Conservation (phyloP, 225 moss, liverwort and hornwort genomes). For the Pseudisothecium myosuroides region DNA sequence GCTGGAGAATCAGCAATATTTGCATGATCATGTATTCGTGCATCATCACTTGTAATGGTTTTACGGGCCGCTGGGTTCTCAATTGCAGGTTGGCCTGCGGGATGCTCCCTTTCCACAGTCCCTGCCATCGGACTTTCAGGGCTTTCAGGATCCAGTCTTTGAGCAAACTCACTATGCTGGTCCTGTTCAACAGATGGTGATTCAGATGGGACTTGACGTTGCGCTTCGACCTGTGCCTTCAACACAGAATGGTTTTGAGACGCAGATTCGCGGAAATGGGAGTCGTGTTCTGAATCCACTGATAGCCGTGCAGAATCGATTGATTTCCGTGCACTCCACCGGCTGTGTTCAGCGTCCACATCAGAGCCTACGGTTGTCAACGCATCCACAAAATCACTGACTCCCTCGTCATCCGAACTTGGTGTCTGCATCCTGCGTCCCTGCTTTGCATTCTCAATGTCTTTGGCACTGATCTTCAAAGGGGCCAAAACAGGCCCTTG, state of each 20-base stretch:
- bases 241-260: neutral
- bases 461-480: conserved; percentile 30
- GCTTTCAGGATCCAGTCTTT: neutral
- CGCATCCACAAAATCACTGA: conserved; percentile 24
- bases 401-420: conserved; percentile 21
- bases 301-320: neutral
- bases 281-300: neutral
- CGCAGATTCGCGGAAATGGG: neutral
- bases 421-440: neutral
- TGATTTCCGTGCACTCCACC: neutral
- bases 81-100: neutral
- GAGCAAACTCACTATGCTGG: neutral
- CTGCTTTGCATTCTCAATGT: conserved; percentile 12
- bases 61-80: neutral
- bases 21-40: neutral
- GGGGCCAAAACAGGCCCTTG: conserved; percentile 28
- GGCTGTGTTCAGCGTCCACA: conserved; percentile 10
- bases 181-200: neutral
- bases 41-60: neutral
- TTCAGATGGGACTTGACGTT: neutral
- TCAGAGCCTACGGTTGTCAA: conserved; percentile 37
- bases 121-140: neutral
- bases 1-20: neutral
- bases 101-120: neutral
- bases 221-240: conserved; percentile 8